Conservation (phyloP, 176 grass and related monocot genomes). For the Themeda triandra region DNA sequence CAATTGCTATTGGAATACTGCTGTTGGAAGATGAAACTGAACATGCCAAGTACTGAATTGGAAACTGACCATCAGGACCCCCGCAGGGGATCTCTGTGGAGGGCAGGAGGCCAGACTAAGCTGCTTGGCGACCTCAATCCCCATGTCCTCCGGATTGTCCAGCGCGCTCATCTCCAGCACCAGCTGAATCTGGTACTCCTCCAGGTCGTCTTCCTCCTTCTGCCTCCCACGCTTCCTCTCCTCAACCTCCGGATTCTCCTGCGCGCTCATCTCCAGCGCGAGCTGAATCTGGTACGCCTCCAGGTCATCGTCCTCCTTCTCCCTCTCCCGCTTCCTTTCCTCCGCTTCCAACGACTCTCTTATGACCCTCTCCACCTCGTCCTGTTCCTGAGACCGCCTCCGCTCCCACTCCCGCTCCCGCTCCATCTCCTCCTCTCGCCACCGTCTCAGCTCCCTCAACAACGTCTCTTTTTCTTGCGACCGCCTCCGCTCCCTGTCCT, state of each 20-base stretch:
- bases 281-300: constrained; percentile 96
- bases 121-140: constrained; percentile 92
- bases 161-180: too few species aligned
- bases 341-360: constrained; percentile 37
- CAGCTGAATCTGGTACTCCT: too few species aligned
- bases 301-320: constrained; percentile 58
- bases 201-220: too few species aligned
- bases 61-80: constrained; percentile 57
- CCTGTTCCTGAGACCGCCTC: constrained; percentile 26
- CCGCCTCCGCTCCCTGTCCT: neutral
- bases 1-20: constrained; percentile 11
- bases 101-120: constrained; percentile 79
- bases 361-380: constrained; percentile 55
- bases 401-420: constrained; percentile 2
- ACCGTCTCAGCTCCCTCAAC: neutral
- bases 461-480: neutral
- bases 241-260: constrained; percentile 77
- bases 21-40: constrained; percentile 12
- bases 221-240: too few species aligned
- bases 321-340: constrained; percentile 48
- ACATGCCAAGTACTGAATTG: neutral
- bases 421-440: neutral
- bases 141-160: constrained; percentile 26
- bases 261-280: constrained; percentile 84
- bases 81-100: constrained; percentile 34